Evolutionary conservation across 352 stramenopile species (phyloP).

Genomic region (Globisporangium yorkense): DNA sequence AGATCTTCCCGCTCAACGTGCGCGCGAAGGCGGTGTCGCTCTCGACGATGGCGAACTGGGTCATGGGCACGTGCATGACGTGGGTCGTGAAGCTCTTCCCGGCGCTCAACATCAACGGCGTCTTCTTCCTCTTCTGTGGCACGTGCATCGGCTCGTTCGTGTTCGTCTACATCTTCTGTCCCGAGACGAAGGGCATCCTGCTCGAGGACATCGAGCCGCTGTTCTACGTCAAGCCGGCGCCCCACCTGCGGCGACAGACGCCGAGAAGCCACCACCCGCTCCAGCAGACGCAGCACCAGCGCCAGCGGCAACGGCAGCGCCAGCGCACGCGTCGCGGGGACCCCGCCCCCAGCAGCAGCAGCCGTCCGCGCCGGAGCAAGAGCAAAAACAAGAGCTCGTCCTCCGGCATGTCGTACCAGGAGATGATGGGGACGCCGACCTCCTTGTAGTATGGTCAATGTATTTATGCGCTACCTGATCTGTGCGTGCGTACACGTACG

Average conservation of each 20-base stretch:
- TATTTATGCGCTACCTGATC: background rate
- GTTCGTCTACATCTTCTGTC: slow-evolving; percentile 45
- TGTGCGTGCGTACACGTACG: background rate
- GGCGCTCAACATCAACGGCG: slow-evolving; percentile 35
- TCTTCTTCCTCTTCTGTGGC: slow-evolving; percentile 42
- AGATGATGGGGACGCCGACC: background rate
- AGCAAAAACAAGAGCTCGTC: slow-evolving; percentile 3
- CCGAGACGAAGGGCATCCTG: slow-evolving; percentile 26
- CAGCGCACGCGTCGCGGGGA: background rate
- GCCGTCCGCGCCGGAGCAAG: background rate
- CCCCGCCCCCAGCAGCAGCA: background rate
- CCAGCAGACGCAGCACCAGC: background rate
- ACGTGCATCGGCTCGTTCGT: slow-evolving; percentile 27
- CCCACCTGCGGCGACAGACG: too few species aligned
- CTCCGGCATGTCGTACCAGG: background rate
- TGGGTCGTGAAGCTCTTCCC: slow-evolving; percentile 40
- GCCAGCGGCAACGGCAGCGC: background rate
- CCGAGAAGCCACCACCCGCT: background rate
- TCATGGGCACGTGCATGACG: slow-evolving; percentile 29
- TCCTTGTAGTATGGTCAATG: background rate
- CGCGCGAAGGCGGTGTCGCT: slow-evolving; percentile 42
- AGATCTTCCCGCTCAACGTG: slow-evolving; percentile 52
- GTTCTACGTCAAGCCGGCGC: slow-evolving; percentile 10
- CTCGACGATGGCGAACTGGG: slow-evolving; percentile 34
- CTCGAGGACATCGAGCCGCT: slow-evolving; percentile 28